Evolutionary conservation across 169 alveolate species (phyloP).

Genomic region (Miamiensis avidus): DNA sequence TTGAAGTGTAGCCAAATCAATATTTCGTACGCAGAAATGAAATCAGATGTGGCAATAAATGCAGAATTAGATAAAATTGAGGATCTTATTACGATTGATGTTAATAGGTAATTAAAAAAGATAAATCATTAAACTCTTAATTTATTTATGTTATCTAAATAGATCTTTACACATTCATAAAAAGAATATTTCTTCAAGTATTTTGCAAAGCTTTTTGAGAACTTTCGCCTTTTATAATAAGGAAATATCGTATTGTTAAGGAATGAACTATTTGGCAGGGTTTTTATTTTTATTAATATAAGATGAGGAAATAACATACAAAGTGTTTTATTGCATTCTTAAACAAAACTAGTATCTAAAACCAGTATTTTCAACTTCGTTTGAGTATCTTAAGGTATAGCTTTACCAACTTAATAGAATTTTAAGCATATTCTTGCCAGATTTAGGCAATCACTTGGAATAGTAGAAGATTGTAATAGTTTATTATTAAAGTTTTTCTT

Average conservation of each 20-base stretch:
- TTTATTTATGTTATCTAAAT: neutral
- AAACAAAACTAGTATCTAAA: conserved; percentile 25
- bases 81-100: conserved; percentile 41
- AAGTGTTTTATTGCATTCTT: conserved; percentile 34
- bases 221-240: conserved; percentile 37
- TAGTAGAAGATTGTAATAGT: conserved; percentile 12
- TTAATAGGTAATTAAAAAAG: conserved; percentile 14
- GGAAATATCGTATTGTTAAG: conserved; percentile 48
- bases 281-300: conserved; percentile 25
- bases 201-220: conserved; percentile 41
- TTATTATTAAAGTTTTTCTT: too few relatives aligned
- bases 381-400: conserved; percentile 28
- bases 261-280: conserved; percentile 52
- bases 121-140: neutral
- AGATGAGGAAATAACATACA: conserved; percentile 33
- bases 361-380: conserved; percentile 10
- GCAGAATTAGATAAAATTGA: conserved; percentile 29
- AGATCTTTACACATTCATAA: conserved; percentile 46
- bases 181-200: conserved; percentile 17
- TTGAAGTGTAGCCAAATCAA: conserved; percentile 1
- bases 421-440: conserved; percentile 35
- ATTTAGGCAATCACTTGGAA: conserved; percentile 36
- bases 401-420: conserved; percentile 44
- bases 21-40: conserved; percentile 24
- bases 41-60: conserved; percentile 33